phyloP scores from a whole-genome alignment of 2,329 filamentous ascomycete genomes.

The Apiospora malaysiana region DNA sequence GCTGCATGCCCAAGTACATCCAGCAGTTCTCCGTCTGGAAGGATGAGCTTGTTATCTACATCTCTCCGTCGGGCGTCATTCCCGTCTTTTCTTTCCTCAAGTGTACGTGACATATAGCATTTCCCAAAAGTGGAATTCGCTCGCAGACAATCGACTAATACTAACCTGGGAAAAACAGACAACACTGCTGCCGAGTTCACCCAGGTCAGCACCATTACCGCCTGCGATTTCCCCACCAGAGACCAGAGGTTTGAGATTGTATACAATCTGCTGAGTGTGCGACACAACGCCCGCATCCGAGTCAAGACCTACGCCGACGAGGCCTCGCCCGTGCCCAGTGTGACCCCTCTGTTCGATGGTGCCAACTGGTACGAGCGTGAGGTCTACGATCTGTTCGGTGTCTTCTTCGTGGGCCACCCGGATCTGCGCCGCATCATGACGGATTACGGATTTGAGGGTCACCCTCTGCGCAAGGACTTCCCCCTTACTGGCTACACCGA shows the following conservation, averaged over 20 bases:
- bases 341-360: slow-evolving; percentile 86
- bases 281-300: slow-evolving; percentile 94
- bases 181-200: slow-evolving; percentile 98
- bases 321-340: slow-evolving; percentile 87
- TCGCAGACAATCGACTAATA: neutral
- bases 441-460: slow-evolving; percentile 98
- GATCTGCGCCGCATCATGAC: slow-evolving; percentile 98
- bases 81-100: slow-evolving; percentile 95
- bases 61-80: slow-evolving; percentile 84
- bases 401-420: slow-evolving; percentile 95
- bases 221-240: slow-evolving; percentile 93
- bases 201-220: slow-evolving; percentile 89
- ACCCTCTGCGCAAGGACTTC: slow-evolving; percentile 97
- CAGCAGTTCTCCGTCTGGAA: slow-evolving; percentile 99
- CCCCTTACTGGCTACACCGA: slow-evolving; percentile 98
- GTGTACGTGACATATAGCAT: slow-evolving; percentile 51
- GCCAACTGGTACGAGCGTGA: slow-evolving; percentile 99
- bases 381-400: slow-evolving; percentile 95
- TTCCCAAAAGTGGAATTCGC: slow-evolving; percentile 25
- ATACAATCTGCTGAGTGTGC: slow-evolving; percentile 94
- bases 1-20: slow-evolving; percentile 94
- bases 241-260: slow-evolving; percentile 97
- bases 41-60: slow-evolving; percentile 95
- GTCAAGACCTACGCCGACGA: slow-evolving; percentile 99
- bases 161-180: slow-evolving; percentile 53